Evolutionary conservation across 257 asterid genomes (phyloP).

Genomic region (Solanum virginianum): DNA sequence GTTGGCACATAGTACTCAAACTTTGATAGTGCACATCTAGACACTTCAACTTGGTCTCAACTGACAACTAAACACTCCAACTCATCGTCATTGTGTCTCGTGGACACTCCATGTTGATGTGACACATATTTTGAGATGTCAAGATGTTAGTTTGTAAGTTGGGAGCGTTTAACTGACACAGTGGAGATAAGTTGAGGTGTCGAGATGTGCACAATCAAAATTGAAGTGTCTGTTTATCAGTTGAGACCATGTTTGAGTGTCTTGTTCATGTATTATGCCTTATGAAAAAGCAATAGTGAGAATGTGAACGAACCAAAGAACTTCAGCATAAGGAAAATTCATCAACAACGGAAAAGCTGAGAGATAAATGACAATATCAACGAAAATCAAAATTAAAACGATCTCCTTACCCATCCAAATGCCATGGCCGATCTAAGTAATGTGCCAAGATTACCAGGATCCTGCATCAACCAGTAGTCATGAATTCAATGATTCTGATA

Average conservation of each 20-base stretch:
- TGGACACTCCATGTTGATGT: too few relatives aligned
- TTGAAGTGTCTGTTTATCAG: not conserved
- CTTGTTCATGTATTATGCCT: not conserved
- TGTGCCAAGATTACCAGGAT: conserved; percentile 95
- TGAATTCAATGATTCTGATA: not conserved
- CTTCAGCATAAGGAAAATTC: not conserved
- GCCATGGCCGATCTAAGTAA: conserved; percentile 84
- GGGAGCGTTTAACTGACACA: not conserved
- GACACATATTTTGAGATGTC: too few relatives aligned
- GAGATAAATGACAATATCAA: not conserved
- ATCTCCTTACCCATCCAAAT: conserved; percentile 70
- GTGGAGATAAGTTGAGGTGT: not conserved
- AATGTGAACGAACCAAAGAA: not conserved
- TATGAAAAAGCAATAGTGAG: not conserved
- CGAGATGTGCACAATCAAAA: not conserved
- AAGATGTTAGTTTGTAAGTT: too few relatives aligned
- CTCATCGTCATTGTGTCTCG: too few relatives aligned
- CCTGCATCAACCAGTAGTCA: conserved; percentile 36
- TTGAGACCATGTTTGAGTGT: not conserved
- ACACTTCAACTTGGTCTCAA: too few relatives aligned
- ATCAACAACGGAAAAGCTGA: not conserved
- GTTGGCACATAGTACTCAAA: too few relatives aligned
- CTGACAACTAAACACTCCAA: too few relatives aligned
- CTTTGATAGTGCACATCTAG: too few relatives aligned
- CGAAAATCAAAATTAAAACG: not conserved